Percentiles rank a stretch among this genome's conserved stretches.
These are phyloP conservation scores for Dentipellis sp. DNA, from an alignment of 768 basidiomycete genomes.

Conservation along the genomic window DNA sequence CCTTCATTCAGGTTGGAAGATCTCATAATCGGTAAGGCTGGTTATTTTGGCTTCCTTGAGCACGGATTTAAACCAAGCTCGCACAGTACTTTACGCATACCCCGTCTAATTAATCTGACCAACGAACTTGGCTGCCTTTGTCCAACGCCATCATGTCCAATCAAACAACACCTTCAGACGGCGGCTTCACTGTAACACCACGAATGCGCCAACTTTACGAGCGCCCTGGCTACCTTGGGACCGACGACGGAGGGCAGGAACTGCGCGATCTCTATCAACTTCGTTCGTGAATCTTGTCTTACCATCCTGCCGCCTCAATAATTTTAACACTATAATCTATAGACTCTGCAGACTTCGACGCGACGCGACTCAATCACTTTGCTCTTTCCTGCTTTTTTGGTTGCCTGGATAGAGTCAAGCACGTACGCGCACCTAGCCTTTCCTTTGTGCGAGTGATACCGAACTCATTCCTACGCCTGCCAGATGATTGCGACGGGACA, in stretches of 20 bases:
- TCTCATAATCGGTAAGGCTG: no score
- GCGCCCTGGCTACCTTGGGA: not conserved
- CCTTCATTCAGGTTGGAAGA: no score
- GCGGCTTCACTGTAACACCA: not conserved
- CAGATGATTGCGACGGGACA: slow-evolving; percentile 1
- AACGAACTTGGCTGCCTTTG: no score
- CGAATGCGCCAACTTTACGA: not conserved
- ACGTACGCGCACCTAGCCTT: not conserved
- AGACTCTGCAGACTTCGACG: not conserved
- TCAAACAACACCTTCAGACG: not conserved
- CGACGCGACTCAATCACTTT: not conserved
- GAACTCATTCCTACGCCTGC: not conserved
- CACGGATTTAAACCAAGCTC: no score
- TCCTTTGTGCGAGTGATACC: no score
- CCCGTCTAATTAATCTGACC: no score
- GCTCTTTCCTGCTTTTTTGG: not conserved
- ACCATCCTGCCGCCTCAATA: not conserved
- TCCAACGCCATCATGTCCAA: no score
- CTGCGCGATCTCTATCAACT: not conserved
- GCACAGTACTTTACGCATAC: no score
- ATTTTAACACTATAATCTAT: not conserved
- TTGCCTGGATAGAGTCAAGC: not conserved
- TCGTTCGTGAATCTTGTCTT: not conserved
- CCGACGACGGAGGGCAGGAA: slow-evolving; percentile 3
- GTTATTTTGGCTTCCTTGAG: no score